A percentile compares a stretch with the other conserved stretches of the same genome.
These are phyloP conservation scores for Botrytis deweyae DNA, from an alignment of 2,329 filamentous ascomycete species.

Conservation along the genomic window DNA sequence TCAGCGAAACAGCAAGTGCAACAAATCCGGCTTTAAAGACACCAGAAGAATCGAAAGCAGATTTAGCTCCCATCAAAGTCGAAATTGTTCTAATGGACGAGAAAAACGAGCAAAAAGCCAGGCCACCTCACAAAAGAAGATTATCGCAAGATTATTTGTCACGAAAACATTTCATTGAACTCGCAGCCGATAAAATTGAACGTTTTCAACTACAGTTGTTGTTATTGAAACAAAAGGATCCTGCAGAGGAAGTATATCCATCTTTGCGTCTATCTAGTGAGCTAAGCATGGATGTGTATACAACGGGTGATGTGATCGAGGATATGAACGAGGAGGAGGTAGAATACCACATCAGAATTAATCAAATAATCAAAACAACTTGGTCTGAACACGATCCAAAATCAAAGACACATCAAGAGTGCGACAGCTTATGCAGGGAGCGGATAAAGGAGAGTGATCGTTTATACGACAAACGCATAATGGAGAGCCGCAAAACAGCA, in stretches of 20 bases:
- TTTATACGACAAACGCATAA: background rate
- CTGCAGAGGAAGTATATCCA: background rate
- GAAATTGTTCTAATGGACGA: background rate
- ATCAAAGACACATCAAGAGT: background rate
- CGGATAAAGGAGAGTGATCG: background rate
- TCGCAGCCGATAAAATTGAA: background rate
- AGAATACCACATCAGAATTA: background rate
- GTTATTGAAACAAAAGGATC: background rate
- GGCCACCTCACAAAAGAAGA: background rate
- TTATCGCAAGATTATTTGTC: background rate
- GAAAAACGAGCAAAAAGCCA: background rate
- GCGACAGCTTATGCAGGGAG: background rate
- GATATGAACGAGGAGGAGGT: background rate
- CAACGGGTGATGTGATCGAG: background rate
- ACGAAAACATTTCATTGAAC: background rate
- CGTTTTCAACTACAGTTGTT: background rate
- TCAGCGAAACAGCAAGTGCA: background rate
- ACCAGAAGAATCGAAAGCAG: background rate
- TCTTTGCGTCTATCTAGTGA: background rate
- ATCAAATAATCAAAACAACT: background rate
- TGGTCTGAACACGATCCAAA: background rate
- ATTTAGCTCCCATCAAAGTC: background rate
- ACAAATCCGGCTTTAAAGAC: background rate
- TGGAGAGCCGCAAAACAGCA: background rate
- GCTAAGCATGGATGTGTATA: background rate